phyloP scores from a whole-genome alignment of 75 land plant genomes.

The Sequoiadendron giganteum region DNA sequence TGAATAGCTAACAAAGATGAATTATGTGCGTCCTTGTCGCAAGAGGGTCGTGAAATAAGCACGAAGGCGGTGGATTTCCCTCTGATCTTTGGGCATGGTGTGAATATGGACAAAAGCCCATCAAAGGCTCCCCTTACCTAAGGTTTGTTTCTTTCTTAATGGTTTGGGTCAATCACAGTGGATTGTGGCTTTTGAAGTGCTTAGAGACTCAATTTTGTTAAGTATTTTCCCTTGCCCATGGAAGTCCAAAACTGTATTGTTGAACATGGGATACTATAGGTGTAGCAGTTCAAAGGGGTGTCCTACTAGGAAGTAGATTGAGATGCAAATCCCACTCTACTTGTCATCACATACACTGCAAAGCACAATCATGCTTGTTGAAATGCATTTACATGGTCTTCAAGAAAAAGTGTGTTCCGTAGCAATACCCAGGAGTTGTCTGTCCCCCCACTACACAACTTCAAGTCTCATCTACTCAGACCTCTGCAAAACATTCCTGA shows the following conservation, averaged over 20 bases:
- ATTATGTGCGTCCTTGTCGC: constrained; percentile 44
- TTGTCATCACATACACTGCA: constrained; percentile 2
- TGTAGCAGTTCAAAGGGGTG: constrained; percentile 25
- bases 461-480: background rate
- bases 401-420: background rate
- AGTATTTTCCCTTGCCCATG: no score
- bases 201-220: no score
- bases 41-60: constrained; percentile 19
- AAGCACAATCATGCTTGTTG: constrained; percentile 80
- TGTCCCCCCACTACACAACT: background rate
- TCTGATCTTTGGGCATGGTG: constrained; percentile 76
- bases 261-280: constrained; percentile 12
- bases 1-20: constrained; percentile 41
- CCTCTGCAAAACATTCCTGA: background rate
- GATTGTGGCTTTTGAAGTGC: no score
- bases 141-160: constrained; percentile 29
- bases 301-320: constrained; percentile 17
- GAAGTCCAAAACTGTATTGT: no score
- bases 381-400: constrained; percentile 58
- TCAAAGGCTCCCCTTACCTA: constrained; percentile 69
- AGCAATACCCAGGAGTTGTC: background rate
- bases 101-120: constrained; percentile 73
- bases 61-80: constrained; percentile 53
- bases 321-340: constrained; percentile 9
- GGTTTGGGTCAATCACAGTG: no score